Conservation (phyloP, 495 filamentous ascomycete genomes). For the Glonium stellatum region DNA sequence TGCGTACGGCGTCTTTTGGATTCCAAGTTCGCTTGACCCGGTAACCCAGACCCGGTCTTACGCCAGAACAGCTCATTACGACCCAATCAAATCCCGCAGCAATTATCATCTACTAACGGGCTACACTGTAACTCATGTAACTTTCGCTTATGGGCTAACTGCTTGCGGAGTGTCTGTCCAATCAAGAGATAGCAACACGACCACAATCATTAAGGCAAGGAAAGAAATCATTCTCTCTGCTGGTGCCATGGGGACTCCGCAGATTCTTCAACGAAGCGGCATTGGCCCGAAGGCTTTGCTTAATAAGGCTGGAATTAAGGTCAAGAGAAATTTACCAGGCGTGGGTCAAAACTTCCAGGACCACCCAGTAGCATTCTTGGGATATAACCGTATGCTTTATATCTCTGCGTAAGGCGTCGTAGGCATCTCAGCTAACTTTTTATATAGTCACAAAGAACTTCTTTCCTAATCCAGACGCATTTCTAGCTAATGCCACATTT, state of each 20-base stretch:
- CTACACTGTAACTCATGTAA: too few species aligned
- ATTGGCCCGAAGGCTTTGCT: conserved; percentile 21
- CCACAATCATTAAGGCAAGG: conserved; percentile 27
- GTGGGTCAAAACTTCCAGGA: conserved; percentile 25
- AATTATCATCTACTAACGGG: neutral
- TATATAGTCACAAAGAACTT: too few species aligned
- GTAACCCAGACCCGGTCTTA: conserved; percentile 46
- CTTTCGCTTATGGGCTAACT: too few species aligned
- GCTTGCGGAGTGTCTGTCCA: too few species aligned
- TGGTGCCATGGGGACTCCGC: conserved; percentile 17
- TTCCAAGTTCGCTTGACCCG: neutral
- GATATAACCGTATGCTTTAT: neutral
- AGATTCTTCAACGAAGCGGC: conserved; percentile 18
- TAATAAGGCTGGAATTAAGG: conserved; percentile 7
- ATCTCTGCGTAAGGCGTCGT: too few species aligned
- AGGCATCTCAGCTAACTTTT: too few species aligned
- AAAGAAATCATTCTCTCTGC: conserved; percentile 45
- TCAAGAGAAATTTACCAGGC: conserved; percentile 7
- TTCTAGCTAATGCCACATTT: too few species aligned
- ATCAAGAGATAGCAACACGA: too few species aligned
- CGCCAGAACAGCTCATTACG: conserved; percentile 45
- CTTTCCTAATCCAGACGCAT: too few species aligned
- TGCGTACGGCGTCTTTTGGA: neutral
- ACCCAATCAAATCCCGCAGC: conserved; percentile 7
- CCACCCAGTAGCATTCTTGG: conserved; percentile 8